Conservation (phyloP, 208 protist species). For the Wallacemonas sp. region DNA sequence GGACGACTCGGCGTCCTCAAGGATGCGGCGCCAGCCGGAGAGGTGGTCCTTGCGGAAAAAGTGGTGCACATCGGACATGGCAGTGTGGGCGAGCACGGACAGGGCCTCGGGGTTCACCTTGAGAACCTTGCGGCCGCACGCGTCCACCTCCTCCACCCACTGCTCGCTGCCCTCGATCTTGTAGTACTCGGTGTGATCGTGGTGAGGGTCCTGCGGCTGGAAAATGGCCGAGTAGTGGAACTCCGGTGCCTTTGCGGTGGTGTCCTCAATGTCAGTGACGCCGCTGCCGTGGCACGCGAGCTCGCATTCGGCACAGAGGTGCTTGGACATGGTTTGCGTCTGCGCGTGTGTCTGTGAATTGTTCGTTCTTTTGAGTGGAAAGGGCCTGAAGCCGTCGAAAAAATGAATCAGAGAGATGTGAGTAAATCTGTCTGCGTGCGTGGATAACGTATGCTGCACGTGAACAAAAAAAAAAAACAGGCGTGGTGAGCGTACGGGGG, state of each 20-base stretch:
- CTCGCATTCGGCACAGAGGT: slow-evolving; percentile 77
- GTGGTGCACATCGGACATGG: slow-evolving; percentile 95
- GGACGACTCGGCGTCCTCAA: slow-evolving; percentile 95
- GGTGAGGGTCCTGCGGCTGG: slow-evolving; percentile 76
- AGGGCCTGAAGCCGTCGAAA: neutral
- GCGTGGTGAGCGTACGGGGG: too few relatives aligned
- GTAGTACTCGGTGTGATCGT: slow-evolving; percentile 85
- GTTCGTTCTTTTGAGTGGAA: slow-evolving; percentile 13
- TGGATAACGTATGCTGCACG: neutral
- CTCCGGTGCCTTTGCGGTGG: slow-evolving; percentile 34
- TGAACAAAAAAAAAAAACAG: neutral
- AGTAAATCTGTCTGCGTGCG: too few relatives aligned
- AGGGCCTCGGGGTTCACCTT: slow-evolving; percentile 93
- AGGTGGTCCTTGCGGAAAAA: slow-evolving; percentile 96
- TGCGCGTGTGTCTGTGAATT: slow-evolving; percentile 2
- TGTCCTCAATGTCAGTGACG: slow-evolving; percentile 80
- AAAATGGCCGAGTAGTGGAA: slow-evolving; percentile 89
- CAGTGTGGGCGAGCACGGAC: slow-evolving; percentile 79
- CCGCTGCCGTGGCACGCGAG: slow-evolving; percentile 51
- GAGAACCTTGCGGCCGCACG: slow-evolving; percentile 74
- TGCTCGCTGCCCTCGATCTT: slow-evolving; percentile 78
- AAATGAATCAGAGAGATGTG: too few relatives aligned
- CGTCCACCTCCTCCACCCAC: slow-evolving; percentile 80
- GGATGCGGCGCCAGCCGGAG: slow-evolving; percentile 92
- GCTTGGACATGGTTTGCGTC: slow-evolving; percentile 22